Evolutionary conservation across 768 basidiomycete species (phyloP).

Genomic region (Termitomyces sp.): DNA sequence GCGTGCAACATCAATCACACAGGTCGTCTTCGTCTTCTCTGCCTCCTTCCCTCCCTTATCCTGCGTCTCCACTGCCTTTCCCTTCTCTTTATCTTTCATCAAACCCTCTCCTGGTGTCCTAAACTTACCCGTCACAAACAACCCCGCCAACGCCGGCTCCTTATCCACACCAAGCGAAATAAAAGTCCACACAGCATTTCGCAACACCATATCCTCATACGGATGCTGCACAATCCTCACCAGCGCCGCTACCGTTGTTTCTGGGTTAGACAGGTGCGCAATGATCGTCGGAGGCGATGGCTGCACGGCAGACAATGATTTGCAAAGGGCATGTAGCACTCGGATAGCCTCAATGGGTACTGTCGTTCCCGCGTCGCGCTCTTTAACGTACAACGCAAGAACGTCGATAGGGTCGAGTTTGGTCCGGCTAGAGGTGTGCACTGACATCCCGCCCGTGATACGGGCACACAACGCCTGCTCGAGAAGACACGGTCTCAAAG

Average conservation of each 20-base stretch:
- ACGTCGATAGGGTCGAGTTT: slow-evolving; percentile 73
- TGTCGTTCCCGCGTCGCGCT: slow-evolving; percentile 51
- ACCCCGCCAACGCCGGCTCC: slow-evolving; percentile 78
- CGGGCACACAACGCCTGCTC: slow-evolving; percentile 74
- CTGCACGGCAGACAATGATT: slow-evolving; percentile 55
- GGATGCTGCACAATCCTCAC: slow-evolving; percentile 75
- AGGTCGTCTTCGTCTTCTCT: slow-evolving; percentile 35
- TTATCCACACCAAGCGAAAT: slow-evolving; percentile 77
- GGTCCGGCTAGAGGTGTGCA: slow-evolving; percentile 37
- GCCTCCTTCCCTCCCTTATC: slow-evolving; percentile 24
- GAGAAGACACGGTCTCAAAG: slow-evolving; percentile 54
- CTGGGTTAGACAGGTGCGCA: slow-evolving; percentile 74
- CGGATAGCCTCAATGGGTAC: slow-evolving; percentile 65
- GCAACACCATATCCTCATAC: slow-evolving; percentile 68
- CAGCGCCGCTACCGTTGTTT: slow-evolving; percentile 59
- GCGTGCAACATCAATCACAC: slow-evolving; percentile 63
- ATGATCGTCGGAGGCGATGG: slow-evolving; percentile 70
- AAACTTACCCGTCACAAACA: slow-evolving; percentile 76
- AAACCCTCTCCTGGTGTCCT: slow-evolving; percentile 34
- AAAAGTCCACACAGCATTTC: slow-evolving; percentile 80
- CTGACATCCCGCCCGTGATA: slow-evolving; percentile 44
- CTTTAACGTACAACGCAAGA: slow-evolving; percentile 61
- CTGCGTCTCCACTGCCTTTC: slow-evolving; percentile 29
- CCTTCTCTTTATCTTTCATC: slow-evolving; percentile 31
- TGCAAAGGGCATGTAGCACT: slow-evolving; percentile 62